These are phyloP conservation scores for Penicillium polonicum DNA, from an alignment of 2,329 filamentous ascomycete species.

Conservation along the genomic window DNA sequence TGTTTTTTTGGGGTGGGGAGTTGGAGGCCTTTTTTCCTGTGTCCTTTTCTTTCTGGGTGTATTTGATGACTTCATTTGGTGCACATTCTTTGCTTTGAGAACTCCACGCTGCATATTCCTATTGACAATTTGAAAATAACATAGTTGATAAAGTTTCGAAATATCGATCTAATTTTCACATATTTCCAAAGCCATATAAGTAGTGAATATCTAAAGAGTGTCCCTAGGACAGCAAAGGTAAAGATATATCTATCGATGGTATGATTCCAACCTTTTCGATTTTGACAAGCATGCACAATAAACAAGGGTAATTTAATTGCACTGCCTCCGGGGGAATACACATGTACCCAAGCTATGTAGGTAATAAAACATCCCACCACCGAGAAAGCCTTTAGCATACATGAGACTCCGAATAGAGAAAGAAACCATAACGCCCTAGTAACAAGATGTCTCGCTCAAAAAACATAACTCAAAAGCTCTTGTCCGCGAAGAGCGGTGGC, in stretches of 20 bases:
- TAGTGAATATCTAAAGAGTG: neutral
- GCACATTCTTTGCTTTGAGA: neutral
- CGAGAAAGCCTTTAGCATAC: constrained; percentile 7
- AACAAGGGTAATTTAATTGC: constrained; percentile 11
- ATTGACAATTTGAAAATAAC: neutral
- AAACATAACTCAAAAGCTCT: constrained; percentile 42
- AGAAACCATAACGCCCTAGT: constrained; percentile 11
- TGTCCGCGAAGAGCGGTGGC: constrained; percentile 46
- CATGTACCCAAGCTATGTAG: constrained; percentile 5
- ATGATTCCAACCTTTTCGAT: neutral
- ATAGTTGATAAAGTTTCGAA: neutral
- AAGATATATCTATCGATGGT: neutral
- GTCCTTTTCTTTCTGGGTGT: neutral
- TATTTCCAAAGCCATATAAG: neutral
- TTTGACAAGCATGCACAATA: neutral
- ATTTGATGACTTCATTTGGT: neutral
- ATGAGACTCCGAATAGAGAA: neutral
- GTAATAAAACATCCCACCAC: constrained; percentile 9
- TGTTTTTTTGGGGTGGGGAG: neutral
- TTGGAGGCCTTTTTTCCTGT: neutral
- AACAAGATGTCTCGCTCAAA: constrained; percentile 27
- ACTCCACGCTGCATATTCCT: neutral
- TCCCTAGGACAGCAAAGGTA: neutral
- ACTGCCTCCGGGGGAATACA: constrained; percentile 10
- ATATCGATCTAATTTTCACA: neutral